phyloP scores from a whole-genome alignment of 257 asterid species.

The Ligustrum vulgare region DNA sequence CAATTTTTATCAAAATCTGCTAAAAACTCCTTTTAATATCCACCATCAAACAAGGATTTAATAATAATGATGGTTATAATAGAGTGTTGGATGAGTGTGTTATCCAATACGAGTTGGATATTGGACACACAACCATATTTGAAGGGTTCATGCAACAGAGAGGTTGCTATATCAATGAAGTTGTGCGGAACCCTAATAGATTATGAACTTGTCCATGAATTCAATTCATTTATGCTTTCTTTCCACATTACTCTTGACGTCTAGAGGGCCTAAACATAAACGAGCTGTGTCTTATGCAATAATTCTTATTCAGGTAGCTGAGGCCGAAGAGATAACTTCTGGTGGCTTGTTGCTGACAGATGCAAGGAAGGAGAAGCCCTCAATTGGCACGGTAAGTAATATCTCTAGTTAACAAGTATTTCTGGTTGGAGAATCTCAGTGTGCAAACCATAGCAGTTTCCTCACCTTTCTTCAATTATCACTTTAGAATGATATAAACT shows the following conservation, averaged over 20 bases:
- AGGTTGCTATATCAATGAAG: not conserved
- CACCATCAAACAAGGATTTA: too few relatives aligned
- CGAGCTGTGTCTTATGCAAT: not conserved
- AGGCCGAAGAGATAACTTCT: conserved; percentile 78
- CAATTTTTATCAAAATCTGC: too few relatives aligned
- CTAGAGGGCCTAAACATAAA: not conserved
- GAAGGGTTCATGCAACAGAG: too few relatives aligned
- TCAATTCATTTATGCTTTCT: not conserved
- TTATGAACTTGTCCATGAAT: not conserved
- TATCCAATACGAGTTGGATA: too few relatives aligned
- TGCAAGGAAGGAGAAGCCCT: conserved; percentile 88
- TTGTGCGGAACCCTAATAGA: not conserved
- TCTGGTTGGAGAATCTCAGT: not conserved
- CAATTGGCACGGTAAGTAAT: conserved; percentile 73
- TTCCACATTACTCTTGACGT: too few relatives aligned
- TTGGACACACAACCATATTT: too few relatives aligned
- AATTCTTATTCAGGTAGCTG: conserved; percentile 59
- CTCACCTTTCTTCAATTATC: not conserved
- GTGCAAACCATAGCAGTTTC: not conserved
- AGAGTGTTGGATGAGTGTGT: too few relatives aligned
- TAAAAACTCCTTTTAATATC: too few relatives aligned
- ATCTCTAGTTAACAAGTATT: not conserved
- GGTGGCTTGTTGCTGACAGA: conserved; percentile 89
- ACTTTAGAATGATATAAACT: not conserved
- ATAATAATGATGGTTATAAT: too few relatives aligned